These are phyloP conservation scores for Boeremia exigua DNA, from an alignment of 2,329 filamentous ascomycete species.

Conservation along the genomic window DNA sequence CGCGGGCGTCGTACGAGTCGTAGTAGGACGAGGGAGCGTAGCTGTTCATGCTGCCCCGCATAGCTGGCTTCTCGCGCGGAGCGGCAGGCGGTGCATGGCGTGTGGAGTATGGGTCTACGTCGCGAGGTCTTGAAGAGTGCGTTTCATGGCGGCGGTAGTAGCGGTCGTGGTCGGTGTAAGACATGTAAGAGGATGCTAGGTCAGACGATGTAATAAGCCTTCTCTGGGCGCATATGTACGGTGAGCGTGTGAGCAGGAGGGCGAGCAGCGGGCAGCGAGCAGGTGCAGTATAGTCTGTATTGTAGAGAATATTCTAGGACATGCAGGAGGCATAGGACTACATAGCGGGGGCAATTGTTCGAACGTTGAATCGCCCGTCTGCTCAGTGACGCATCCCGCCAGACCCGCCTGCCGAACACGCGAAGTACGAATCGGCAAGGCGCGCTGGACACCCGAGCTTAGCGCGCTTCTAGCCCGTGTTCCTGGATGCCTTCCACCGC, in stretches of 20 bases:
- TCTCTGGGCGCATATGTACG: slow-evolving; percentile 9
- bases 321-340: slow-evolving; percentile 3
- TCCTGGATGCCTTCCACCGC: slow-evolving; percentile 12
- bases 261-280: not conserved
- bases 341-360: slow-evolving; percentile 14
- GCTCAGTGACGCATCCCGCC: slow-evolving; percentile 15
- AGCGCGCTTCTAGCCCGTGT: slow-evolving; percentile 5
- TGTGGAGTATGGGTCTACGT: slow-evolving; percentile 20
- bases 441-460: slow-evolving; percentile 4
- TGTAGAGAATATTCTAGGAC: slow-evolving; percentile 6
- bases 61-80: slow-evolving; percentile 9
- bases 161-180: slow-evolving; percentile 36
- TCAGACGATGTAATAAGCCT: slow-evolving; percentile 11
- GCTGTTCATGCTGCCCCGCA: slow-evolving; percentile 16
- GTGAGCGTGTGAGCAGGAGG: not conserved
- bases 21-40: slow-evolving; percentile 29
- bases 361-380: slow-evolving; percentile 13
- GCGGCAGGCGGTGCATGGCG: slow-evolving; percentile 7
- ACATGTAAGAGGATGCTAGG: slow-evolving; percentile 24
- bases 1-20: slow-evolving; percentile 42
- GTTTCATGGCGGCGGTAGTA: slow-evolving; percentile 19
- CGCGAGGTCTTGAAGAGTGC: slow-evolving; percentile 24
- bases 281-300: not conserved
- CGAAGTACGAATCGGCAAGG: slow-evolving; percentile 6
- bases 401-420: slow-evolving; percentile 1